A percentile compares a stretch with the other conserved stretches of the same genome.
These are phyloP conservation scores for Drechslerella dactyloides DNA, from an alignment of 2,329 filamentous ascomycete species.

Conservation along the genomic window DNA sequence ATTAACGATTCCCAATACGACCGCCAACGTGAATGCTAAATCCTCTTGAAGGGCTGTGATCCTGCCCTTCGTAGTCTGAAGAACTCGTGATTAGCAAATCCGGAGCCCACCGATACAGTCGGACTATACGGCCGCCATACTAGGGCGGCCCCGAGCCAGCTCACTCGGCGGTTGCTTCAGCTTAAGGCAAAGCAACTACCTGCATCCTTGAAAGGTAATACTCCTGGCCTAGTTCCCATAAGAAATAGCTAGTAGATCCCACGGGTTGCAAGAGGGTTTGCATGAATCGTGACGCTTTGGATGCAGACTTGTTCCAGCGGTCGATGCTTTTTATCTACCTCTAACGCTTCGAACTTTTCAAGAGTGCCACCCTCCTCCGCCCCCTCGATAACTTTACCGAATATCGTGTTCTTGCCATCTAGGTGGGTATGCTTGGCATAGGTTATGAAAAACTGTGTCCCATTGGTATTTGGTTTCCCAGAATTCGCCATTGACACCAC, in stretches of 20 bases:
- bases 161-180: too few species aligned
- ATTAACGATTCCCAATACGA: too few species aligned
- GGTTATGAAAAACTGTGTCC: slow-evolving; percentile 80
- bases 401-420: slow-evolving; percentile 83
- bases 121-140: too few species aligned
- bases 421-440: slow-evolving; percentile 79
- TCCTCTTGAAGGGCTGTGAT: too few species aligned
- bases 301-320: slow-evolving; percentile 72
- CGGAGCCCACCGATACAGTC: too few species aligned
- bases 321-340: slow-evolving; percentile 78
- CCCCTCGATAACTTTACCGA: slow-evolving; percentile 69
- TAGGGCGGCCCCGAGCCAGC: too few species aligned
- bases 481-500: slow-evolving; percentile 81
- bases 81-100: too few species aligned
- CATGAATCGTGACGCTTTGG: slow-evolving; percentile 74
- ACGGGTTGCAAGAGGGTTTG: slow-evolving; percentile 72
- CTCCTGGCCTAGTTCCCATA: too few species aligned
- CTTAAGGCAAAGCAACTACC: too few species aligned
- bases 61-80: too few species aligned
- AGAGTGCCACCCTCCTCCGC: slow-evolving; percentile 69
- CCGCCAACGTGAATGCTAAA: too few species aligned
- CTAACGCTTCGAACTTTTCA: slow-evolving; percentile 72
- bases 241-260: slow-evolving; percentile 30
- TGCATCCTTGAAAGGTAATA: too few species aligned
- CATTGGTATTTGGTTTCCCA: slow-evolving; percentile 71